Conservation (phyloP, 257 asterid genomes). For the Solanum paucissectum region DNA sequence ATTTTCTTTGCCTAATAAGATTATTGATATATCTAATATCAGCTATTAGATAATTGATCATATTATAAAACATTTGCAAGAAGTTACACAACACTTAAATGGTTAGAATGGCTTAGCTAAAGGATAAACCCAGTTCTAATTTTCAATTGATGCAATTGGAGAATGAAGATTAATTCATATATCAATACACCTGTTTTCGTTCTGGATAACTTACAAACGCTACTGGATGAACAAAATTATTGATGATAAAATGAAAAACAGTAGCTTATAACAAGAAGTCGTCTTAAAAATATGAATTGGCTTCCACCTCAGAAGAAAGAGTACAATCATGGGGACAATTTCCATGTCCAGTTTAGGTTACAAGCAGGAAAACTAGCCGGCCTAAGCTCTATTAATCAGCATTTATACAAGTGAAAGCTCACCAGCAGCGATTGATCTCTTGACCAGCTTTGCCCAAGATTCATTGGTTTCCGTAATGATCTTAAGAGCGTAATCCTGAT, state of each 20-base stretch:
- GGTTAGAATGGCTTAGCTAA: background rate
- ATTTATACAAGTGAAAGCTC: constrained; percentile 79
- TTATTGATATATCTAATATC: too few species aligned
- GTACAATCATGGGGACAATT: background rate
- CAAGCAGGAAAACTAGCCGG: background rate
- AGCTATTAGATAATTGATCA: too few species aligned
- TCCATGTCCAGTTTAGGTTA: background rate
- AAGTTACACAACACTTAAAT: background rate
- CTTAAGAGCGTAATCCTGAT: constrained; percentile 84
- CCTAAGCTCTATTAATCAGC: background rate
- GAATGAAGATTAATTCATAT: background rate
- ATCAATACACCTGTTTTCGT: background rate
- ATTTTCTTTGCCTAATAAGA: background rate
- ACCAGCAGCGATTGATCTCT: constrained; percentile 75
- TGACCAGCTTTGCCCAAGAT: constrained; percentile 91
- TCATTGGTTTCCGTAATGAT: constrained; percentile 78
- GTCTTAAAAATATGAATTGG: background rate
- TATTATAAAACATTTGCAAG: background rate
- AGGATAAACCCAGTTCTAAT: background rate
- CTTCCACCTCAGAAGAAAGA: background rate
- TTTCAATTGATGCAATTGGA: background rate
- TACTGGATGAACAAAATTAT: background rate
- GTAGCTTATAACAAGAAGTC: background rate
- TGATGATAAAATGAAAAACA: background rate
- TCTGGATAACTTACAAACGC: background rate